These are phyloP conservation scores for Penicillium sp. DNA, from an alignment of 2,329 filamentous ascomycete species.

Conservation along the genomic window DNA sequence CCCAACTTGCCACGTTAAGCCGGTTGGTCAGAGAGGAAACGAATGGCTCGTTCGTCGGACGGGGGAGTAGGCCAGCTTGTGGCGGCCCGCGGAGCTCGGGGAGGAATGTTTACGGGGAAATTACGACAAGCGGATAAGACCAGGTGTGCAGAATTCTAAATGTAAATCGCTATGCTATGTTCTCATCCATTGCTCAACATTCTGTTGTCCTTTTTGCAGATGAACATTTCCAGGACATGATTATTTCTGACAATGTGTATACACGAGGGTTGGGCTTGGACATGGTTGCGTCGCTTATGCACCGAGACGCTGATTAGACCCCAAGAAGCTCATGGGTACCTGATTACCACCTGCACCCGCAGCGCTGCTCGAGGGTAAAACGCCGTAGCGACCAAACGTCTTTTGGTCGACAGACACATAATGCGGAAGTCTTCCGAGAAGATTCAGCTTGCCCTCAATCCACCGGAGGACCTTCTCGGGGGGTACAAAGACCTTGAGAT, in stretches of 20 bases:
- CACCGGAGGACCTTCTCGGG: conserved; percentile 82
- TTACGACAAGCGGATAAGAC: conserved; percentile 29
- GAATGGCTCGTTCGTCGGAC: conserved; percentile 4
- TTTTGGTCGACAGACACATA: conserved; percentile 95
- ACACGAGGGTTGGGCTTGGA: conserved; percentile 1
- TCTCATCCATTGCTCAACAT: conserved; percentile 2
- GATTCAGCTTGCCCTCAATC: conserved; percentile 81
- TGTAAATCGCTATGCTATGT: conserved; percentile 19
- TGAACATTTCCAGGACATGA: conserved; percentile 17
- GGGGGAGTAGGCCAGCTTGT: conserved; percentile 8
- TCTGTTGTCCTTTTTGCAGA: conserved; percentile 3
- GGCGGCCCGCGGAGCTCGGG: conserved; percentile 13
- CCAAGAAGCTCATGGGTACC: conserved; percentile 55
- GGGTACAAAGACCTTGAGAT: conserved; percentile 81
- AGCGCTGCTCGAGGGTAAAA: conserved; percentile 58
- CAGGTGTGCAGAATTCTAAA: conserved; percentile 26
- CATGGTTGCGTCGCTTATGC: conserved; percentile 44
- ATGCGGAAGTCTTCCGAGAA: conserved; percentile 76
- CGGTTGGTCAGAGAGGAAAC: conserved; percentile 2
- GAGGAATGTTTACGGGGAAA: conserved; percentile 19
- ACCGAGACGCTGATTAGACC: conserved; percentile 60
- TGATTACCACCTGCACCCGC: conserved; percentile 27
- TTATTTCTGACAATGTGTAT: conserved; percentile 29
- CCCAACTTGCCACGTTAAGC: conserved; percentile 16
- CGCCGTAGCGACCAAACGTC: conserved; percentile 86